A percentile compares a stretch with the other conserved stretches of the same genome.
These are phyloP conservation scores for Cryomyces minteri DNA, from an alignment of 495 filamentous ascomycete species.

Conservation along the genomic window DNA sequence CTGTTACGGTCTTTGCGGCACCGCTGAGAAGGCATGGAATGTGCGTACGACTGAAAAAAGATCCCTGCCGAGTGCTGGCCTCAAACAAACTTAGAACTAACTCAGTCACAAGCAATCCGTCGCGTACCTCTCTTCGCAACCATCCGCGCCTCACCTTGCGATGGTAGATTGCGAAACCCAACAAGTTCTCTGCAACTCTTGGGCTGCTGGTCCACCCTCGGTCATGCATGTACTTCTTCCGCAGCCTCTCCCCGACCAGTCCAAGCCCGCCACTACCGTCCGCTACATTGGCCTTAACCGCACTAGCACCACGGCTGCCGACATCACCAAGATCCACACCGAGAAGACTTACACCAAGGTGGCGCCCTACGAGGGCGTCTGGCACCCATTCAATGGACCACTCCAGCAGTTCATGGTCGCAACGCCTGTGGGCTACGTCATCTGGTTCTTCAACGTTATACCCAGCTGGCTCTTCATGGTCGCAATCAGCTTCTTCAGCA, in stretches of 20 bases:
- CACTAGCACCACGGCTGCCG: conserved; percentile 14
- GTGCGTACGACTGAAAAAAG: conserved; percentile 16
- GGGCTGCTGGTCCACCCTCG: conserved; percentile 52
- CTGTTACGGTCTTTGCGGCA: conserved; percentile 48
- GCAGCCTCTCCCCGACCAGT: conserved; percentile 30
- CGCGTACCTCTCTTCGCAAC: conserved; percentile 42
- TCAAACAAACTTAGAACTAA: conserved; percentile 14
- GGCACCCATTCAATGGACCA: conserved; percentile 65
- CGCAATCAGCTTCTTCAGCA: conserved; percentile 58
- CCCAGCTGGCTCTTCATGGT: conserved; percentile 69
- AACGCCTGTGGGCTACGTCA: conserved; percentile 48
- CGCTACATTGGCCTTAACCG: conserved; percentile 19
- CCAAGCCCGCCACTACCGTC: conserved; percentile 17
- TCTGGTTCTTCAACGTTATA: conserved; percentile 36
- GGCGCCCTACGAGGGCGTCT: conserved; percentile 45
- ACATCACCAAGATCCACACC: conserved; percentile 30
- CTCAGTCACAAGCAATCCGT: conserved; percentile 44
- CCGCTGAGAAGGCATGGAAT: conserved; percentile 36
- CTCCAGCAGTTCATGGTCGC: conserved; percentile 45
- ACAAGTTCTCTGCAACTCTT: conserved; percentile 62
- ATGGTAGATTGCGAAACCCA: conserved; percentile 64
- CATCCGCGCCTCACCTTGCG: conserved; percentile 50
- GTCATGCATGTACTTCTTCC: conserved; percentile 60
- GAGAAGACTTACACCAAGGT: conserved; percentile 40
- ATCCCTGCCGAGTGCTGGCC: neutral